Evolutionary conservation across 2,329 filamentous ascomycete species (phyloP).

Genomic region (Pseudogymnoascus sp.): DNA sequence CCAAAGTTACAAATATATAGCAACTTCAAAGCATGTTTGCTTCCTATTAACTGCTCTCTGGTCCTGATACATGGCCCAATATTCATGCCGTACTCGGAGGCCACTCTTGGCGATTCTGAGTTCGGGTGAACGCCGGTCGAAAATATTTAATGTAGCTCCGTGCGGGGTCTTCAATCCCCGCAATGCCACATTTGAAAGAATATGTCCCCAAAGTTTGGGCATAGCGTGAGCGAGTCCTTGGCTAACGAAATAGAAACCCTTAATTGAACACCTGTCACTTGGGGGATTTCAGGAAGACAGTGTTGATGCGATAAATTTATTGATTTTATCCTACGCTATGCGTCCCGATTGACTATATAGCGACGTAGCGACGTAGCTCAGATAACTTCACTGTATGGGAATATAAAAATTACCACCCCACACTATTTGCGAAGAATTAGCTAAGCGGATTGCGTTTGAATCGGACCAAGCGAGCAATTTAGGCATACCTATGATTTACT

Average conservation of each 20-base stretch:
- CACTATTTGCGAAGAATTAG: not conserved
- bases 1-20: too few species aligned
- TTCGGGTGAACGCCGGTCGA: not conserved
- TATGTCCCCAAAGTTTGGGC: not conserved
- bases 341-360: not conserved
- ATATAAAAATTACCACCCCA: not conserved
- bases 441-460: too few species aligned
- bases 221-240: not conserved
- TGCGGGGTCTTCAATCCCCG: not conserved
- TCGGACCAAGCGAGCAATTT: not conserved
- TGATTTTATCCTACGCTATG: not conserved
- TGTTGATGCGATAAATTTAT: not conserved
- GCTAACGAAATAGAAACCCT: not conserved
- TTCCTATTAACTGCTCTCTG: too few species aligned
- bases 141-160: not conserved
- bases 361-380: not conserved
- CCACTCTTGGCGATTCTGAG: not conserved
- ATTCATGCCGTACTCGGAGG: not conserved
- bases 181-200: not conserved
- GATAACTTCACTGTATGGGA: not conserved
- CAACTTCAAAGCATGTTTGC: too few species aligned
- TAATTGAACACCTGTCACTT: not conserved
- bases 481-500: not conserved
- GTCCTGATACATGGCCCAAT: not conserved
- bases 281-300: not conserved